These are phyloP conservation scores for Sugiyamaella valdiviana DNA, from an alignment of 805 yeast species.

Conservation along the genomic window DNA sequence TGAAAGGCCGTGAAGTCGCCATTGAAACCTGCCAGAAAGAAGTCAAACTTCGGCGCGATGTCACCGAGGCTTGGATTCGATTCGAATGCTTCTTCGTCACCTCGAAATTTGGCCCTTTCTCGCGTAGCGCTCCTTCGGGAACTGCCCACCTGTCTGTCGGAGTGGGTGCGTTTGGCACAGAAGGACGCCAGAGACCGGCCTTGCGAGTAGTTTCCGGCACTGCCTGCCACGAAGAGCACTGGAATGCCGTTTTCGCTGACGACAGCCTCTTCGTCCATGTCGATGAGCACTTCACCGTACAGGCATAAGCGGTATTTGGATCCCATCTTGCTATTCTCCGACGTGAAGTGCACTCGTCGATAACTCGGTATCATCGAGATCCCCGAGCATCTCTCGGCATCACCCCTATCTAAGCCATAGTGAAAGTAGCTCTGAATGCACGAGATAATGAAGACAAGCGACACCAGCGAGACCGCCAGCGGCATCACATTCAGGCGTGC, in stretches of 20 bases:
- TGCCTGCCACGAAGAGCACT: slow-evolving; percentile 90
- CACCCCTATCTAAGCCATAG: not conserved
- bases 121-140: not conserved
- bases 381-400: slow-evolving; percentile 16
- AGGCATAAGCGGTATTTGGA: slow-evolving; percentile 76
- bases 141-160: not conserved
- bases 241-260: slow-evolving; percentile 58
- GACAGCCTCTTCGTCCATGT: slow-evolving; percentile 12
- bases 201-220: slow-evolving; percentile 91
- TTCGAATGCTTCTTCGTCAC: not conserved
- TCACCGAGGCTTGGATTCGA: too few species aligned
- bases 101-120: not conserved
- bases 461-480: not conserved
- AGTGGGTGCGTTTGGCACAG: slow-evolving; percentile 46
- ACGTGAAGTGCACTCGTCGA: slow-evolving; percentile 17
- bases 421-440: not conserved
- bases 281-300: slow-evolving; percentile 74
- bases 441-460: not conserved
- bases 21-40: slow-evolving; percentile 86
- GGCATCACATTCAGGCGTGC: not conserved
- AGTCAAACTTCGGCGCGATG: slow-evolving; percentile 39
- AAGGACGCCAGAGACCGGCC: slow-evolving; percentile 89
- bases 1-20: slow-evolving; percentile 95
- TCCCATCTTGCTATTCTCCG: slow-evolving; percentile 59
- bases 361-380: slow-evolving; percentile 21